A percentile compares a stretch with the other conserved stretches of the same genome.
Conservation (phyloP, 2,329 filamentous ascomycete species). For the Knufia petricola region DNA sequence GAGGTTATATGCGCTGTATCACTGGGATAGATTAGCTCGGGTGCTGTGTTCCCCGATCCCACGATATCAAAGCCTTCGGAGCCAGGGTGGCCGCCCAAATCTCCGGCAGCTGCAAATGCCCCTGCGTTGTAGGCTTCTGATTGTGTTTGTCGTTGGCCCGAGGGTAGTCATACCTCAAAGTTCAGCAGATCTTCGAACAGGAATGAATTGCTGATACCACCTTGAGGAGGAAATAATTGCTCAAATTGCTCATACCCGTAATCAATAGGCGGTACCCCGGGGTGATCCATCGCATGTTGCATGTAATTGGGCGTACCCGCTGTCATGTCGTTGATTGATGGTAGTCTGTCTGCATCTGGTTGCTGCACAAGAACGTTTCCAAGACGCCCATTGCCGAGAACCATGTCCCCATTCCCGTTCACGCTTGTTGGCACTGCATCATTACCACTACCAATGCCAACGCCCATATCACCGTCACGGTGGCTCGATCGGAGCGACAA, state of each 20-base stretch:
- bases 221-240: conserved; percentile 18
- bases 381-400: conserved; percentile 1
- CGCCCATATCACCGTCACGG: not conserved
- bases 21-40: not conserved
- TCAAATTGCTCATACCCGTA: conserved; percentile 9
- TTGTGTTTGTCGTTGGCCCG: not conserved
- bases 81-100: not conserved
- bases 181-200: conserved; percentile 19
- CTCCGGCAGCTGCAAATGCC: not conserved
- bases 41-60: not conserved
- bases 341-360: not conserved
- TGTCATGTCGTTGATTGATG: not conserved
- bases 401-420: not conserved
- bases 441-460: not conserved
- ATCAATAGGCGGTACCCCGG: not conserved
- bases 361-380: conserved; percentile 5
- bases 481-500: conserved; percentile 9
- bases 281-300: not conserved
- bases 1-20: not conserved
- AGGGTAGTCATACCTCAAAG: conserved; percentile 11
- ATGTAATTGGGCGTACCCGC: not conserved
- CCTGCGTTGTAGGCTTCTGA: not conserved
- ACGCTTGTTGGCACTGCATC: not conserved
- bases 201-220: conserved; percentile 19
- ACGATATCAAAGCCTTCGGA: not conserved